phyloP scores from a whole-genome alignment of 176 grass and related monocot species.

The Eremochloa ophiuroides region DNA sequence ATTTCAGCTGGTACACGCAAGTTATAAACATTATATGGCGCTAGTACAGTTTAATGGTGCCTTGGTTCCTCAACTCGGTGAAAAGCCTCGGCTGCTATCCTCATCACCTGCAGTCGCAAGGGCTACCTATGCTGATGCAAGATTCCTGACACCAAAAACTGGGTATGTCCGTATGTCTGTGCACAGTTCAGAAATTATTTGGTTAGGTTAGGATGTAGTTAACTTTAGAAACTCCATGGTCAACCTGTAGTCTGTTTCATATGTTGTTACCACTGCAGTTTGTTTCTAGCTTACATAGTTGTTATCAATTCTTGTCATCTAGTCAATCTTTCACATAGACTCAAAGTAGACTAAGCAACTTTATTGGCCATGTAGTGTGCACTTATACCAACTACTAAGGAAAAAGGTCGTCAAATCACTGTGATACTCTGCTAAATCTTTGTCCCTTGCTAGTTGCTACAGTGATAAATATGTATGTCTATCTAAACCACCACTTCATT shows the following conservation, averaged over 20 bases:
- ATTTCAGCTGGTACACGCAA: constrained; percentile 6
- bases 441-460: background rate
- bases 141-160: constrained; percentile 38
- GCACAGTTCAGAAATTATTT: background rate
- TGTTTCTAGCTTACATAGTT: background rate
- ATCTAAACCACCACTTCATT: background rate
- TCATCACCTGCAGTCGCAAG: constrained; percentile 21
- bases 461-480: background rate
- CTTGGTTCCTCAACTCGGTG: constrained; percentile 58
- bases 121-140: constrained; percentile 18
- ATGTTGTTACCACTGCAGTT: background rate
- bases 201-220: background rate
- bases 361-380: background rate
- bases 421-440: background rate
- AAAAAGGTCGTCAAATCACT: background rate
- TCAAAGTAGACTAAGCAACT: background rate
- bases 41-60: constrained; percentile 45
- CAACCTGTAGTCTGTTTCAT: background rate
- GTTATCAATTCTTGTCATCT: background rate
- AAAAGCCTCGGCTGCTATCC: constrained; percentile 37
- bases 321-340: background rate
- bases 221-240: background rate
- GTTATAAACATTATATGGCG: constrained; percentile 34
- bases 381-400: background rate
- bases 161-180: constrained; percentile 42